Conservation (phyloP, 2,329 filamentous ascomycete genomes). For the Nemania sp. region DNA sequence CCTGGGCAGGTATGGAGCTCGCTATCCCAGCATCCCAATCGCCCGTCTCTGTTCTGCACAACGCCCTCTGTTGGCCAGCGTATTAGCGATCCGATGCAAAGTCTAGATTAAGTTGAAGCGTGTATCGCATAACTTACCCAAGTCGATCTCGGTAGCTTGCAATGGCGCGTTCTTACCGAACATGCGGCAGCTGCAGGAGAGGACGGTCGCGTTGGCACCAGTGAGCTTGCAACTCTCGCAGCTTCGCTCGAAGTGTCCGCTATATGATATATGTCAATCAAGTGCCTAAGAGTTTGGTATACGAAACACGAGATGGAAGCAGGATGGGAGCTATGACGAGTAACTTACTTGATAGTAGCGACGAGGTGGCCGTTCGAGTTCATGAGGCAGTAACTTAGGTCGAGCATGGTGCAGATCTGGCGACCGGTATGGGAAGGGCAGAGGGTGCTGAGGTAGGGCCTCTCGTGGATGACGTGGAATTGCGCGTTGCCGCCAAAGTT, state of each 20-base stretch:
- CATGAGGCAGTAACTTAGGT: constrained; percentile 39
- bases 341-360: constrained; percentile 34
- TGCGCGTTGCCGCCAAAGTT: constrained; percentile 27
- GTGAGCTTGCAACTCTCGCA: constrained; percentile 35
- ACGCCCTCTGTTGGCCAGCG: constrained; percentile 22
- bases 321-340: no score
- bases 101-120: no score
- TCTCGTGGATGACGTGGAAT: constrained; percentile 27
- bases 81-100: background rate
- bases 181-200: constrained; percentile 36
- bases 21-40: constrained; percentile 35
- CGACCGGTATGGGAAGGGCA: constrained; percentile 30
- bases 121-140: constrained; percentile 24
- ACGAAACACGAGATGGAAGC: no score
- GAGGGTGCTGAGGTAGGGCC: constrained; percentile 34
- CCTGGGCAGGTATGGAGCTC: constrained; percentile 19
- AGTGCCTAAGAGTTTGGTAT: no score
- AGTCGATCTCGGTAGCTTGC: constrained; percentile 29
- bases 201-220: constrained; percentile 29
- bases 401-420: constrained; percentile 40
- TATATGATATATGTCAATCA: constrained; percentile 14
- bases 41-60: constrained; percentile 27
- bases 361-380: constrained; percentile 36
- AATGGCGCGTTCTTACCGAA: constrained; percentile 37
- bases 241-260: constrained; percentile 37